Percentiles rank a stretch among this genome's conserved stretches.
Evolutionary conservation across 371 early-diverging fungal genomes (phyloP).

Genomic region (Cokeromyces recurvatus): DNA sequence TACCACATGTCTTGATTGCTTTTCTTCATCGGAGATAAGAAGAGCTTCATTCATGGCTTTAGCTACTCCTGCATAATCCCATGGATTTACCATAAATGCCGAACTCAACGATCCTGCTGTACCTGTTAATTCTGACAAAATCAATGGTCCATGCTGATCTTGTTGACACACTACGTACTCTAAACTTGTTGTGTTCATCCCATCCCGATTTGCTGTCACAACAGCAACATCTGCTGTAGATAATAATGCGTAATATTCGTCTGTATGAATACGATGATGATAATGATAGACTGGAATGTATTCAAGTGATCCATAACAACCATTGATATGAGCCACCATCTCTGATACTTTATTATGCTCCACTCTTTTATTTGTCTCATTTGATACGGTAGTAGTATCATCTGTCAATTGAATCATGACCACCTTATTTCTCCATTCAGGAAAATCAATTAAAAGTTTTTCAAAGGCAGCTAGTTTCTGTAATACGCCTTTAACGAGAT

Average conservation of each 20-base stretch:
- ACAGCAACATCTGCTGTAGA: conserved; percentile 90
- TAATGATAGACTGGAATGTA: conserved; percentile 92
- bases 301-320: conserved; percentile 89
- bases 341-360: conserved; percentile 83
- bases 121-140: conserved; percentile 97
- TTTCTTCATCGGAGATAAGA: conserved; percentile 74
- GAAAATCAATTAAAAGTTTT: conserved; percentile 82
- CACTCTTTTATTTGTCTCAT: conserved; percentile 34
- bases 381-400: conserved; percentile 28
- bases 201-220: conserved; percentile 94
- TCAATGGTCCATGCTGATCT: conserved; percentile 82
- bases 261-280: conserved; percentile 89
- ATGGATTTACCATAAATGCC: conserved; percentile 94
- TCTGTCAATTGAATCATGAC: conserved; percentile 81
- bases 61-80: conserved; percentile 92
- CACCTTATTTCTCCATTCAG: conserved; percentile 78
- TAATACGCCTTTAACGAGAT: conserved; percentile 96
- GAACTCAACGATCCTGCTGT: conserved; percentile 87
- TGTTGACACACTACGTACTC: conserved; percentile 97
- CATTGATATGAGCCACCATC: conserved; percentile 88
- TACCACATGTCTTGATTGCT: conserved; percentile 66
- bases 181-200: conserved; percentile 98
- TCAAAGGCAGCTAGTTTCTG: conserved; percentile 95
- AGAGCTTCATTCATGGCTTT: conserved; percentile 87
- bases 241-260: conserved; percentile 95